phyloP scores from a whole-genome alignment of 2,329 filamentous ascomycete species.

The Penicillium sp. region DNA sequence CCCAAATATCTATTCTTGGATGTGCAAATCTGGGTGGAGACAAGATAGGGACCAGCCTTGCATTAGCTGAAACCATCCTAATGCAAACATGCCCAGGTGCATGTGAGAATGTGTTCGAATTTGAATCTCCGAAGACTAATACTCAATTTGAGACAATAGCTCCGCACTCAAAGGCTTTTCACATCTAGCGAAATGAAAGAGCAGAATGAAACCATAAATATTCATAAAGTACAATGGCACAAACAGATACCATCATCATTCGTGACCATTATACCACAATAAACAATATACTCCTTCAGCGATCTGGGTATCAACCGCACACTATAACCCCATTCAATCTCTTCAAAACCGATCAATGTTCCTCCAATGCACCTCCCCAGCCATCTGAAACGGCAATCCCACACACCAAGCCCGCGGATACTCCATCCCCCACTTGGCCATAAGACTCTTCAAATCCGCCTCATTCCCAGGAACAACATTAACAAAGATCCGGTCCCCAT shows the following conservation, averaged over 20 bases:
- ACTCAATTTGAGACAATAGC: no score
- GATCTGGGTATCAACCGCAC: neutral
- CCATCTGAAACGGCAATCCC: constrained; percentile 15
- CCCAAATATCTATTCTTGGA: no score
- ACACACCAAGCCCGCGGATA: constrained; percentile 27
- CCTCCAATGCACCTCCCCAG: constrained; percentile 5
- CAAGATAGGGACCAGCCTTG: no score
- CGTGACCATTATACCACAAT: neutral
- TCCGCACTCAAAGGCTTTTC: no score
- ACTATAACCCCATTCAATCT: neutral
- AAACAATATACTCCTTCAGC: neutral
- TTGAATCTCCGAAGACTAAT: no score
- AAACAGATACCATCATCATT: neutral
- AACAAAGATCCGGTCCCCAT: constrained; percentile 36
- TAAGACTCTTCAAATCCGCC: constrained; percentile 29
- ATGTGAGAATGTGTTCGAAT: no score
- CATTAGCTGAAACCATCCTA: no score
- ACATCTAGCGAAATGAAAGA: no score
- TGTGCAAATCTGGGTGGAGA: no score
- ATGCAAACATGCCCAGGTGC: no score
- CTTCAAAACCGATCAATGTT: constrained; percentile 13
- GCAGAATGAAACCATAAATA: no score
- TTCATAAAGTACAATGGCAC: neutral
- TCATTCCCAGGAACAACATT: constrained; percentile 38
- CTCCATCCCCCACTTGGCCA: constrained; percentile 35